These are phyloP conservation scores for Amauroascus niger DNA, from an alignment of 2,329 filamentous ascomycete genomes.

Conservation along the genomic window DNA sequence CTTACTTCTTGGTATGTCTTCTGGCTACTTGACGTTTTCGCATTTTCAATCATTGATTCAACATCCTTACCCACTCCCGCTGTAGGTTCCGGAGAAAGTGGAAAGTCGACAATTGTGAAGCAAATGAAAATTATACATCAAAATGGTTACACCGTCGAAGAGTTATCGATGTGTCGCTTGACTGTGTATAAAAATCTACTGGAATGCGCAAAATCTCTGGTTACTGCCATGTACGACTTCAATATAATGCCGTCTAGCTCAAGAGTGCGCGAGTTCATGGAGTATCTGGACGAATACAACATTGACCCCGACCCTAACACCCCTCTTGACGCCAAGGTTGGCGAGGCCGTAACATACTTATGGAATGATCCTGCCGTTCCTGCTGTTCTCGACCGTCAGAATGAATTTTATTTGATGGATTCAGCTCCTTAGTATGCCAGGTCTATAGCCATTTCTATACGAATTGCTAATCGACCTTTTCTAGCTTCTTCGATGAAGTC, in stretches of 20 bases:
- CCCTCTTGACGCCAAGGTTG: constrained; percentile 69
- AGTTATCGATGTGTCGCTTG: constrained; percentile 84
- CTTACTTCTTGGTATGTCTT: constrained; percentile 63
- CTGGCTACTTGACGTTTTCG: background rate
- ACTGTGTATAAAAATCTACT: constrained; percentile 98
- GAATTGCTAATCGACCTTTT: background rate
- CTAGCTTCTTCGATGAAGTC: constrained; percentile 91
- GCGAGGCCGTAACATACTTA: constrained; percentile 70
- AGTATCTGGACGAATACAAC: constrained; percentile 77
- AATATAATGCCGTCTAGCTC: constrained; percentile 66
- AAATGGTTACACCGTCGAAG: constrained; percentile 91
- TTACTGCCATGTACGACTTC: constrained; percentile 86
- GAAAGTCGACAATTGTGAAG: constrained; percentile 98
- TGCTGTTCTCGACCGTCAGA: constrained; percentile 80
- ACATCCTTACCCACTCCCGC: constrained; percentile 12
- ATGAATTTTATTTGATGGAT: constrained; percentile 98
- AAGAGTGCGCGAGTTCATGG: constrained; percentile 62
- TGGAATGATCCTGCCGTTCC: constrained; percentile 84
- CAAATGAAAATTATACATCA: constrained; percentile 99
- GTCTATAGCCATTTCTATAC: background rate
- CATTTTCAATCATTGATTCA: background rate
- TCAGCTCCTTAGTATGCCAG: constrained; percentile 84
- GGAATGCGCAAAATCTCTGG: constrained; percentile 90
- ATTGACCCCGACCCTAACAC: constrained; percentile 85
- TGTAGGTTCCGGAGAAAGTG: constrained; percentile 90